Evolutionary conservation across 352 stramenopile genomes (phyloP), one percentile per base, ranked within the genome.

Genomic region (Phytophthora sp.): DNA sequence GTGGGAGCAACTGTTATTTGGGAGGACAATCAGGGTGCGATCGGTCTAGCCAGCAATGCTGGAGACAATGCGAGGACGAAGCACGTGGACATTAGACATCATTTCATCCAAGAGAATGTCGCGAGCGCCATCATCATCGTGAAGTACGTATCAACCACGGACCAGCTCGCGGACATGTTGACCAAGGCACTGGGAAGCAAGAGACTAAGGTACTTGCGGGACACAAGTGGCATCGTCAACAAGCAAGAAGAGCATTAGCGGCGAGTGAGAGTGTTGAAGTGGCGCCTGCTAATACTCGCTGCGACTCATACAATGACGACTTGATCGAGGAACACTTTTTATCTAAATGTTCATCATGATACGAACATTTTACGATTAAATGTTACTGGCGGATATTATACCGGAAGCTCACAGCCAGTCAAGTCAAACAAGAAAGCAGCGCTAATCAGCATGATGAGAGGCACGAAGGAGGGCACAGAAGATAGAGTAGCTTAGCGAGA

Each of bases 101-200:
- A 66, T 20, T 66, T 58, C 30, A 53, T 49, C 17, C 26, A 15
- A 17, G 57, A 66, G 18, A 58, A 54, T 1, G 28, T 59, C 3
- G 30, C 20, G 11, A 1, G 37, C 6, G 49, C 12, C 10, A 46
- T 24, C 11, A 26, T 39, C 24, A 28, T 4, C 13, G 17, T 38
- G 21, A 23, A 4, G 21, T 49, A 49, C 23, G n/a, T 49, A n/a
- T n/a, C n/a, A n/a, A n/a, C n/a, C n/a, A n/a, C n/a, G n/a, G n/a
- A n/a, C n/a, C n/a, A n/a, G n/a, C n/a, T n/a, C n/a, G n/a, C 32
- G 12, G 34, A 56, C 15, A 48, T 56, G 8, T 3, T 56, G 1
- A 48, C 35, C 1, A 56, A 48, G 34, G 34, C 9, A 0, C 35
- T 46, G 4, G 49, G 23, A 5, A 48, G 34, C 5, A 56, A 56